Evolutionary conservation across 2,329 filamentous ascomycete genomes (phyloP).

Genomic region (Sordariomycetes sp.): DNA sequence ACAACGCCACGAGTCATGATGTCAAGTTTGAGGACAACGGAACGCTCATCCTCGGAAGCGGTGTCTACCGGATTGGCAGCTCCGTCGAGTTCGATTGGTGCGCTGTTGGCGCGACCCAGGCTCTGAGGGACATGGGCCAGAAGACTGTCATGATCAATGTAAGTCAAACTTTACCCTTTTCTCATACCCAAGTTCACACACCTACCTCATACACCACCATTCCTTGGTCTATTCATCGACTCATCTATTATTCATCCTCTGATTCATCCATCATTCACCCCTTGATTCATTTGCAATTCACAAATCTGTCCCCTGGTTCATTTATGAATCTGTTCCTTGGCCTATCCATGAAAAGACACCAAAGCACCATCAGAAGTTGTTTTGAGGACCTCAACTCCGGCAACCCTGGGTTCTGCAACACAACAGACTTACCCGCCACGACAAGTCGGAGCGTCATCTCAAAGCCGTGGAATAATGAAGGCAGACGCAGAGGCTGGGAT

Average conservation of each 20-base stretch:
- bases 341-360: neutral
- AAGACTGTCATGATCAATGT: slow-evolving; percentile 97
- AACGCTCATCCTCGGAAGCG: slow-evolving; percentile 78
- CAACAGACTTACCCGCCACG: neutral
- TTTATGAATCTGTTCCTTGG: too few relatives aligned
- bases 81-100: slow-evolving; percentile 99
- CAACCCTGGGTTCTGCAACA: neutral
- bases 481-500: neutral
- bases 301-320: neutral
- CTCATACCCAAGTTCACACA: too few relatives aligned
- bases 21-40: slow-evolving; percentile 90
- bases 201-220: too few relatives aligned
- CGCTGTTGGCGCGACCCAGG: slow-evolving; percentile 79
- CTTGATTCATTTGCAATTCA: neutral
- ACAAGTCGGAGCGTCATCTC: neutral
- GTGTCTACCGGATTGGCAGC: slow-evolving; percentile 94
- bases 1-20: slow-evolving; percentile 91
- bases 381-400: neutral
- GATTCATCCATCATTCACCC: neutral
- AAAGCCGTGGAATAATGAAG: neutral
- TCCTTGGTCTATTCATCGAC: too few relatives aligned
- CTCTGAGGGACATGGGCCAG: slow-evolving; percentile 76
- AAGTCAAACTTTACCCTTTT: slow-evolving; percentile 12
- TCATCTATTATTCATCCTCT: neutral
- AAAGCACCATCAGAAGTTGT: neutral